Base-by-base conservation (phyloP, 2,329 filamentous ascomycete genomes). In the Delphinella strobiligena region DNA sequence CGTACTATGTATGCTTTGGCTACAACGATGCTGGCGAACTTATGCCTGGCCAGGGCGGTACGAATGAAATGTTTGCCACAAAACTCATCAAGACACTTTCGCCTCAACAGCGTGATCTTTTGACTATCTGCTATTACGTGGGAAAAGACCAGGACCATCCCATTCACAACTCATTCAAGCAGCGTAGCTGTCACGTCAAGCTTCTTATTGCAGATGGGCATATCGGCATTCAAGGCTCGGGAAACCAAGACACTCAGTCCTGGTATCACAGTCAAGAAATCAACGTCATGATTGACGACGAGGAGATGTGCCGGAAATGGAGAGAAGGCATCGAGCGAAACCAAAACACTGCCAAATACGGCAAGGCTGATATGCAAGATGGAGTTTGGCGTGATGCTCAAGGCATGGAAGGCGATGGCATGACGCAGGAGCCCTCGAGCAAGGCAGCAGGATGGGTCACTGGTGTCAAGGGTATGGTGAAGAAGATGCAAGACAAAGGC, bases 21-120 rank as follows among this genome's bases (percentile, higher is more conserved):
- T 89, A 89, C 61, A 88, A 88, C 46, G 83, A 88, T 47, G 64
- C 74, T 0, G 83, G 82, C 16, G 81, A 88, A 54, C 69, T 88
- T 22, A 72, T 89, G 0, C 82, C 83, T 0, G 72, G 75, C 43
- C 81, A 87, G 54, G 81, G 81, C 19, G 82, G 82, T 1, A 82
- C 77, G 12, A 87, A 87, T 52, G 81, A 87, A 45, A 78, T 80
- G 66, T 68, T 78, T 2, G 72, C 78, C 0, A 66, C 77, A 43
- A 61, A 68, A 5, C 63, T 88, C 3, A 73, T 80, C 56, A 57
- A 56, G 0, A 54, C 64, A 0, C 67, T 86, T 0, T 30, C 37
- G 11, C 49, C 63, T 0, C 52, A 64, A 1, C 68, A 69, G 1
- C 65, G 66, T 27, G 50, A 63, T 5, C 61, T 60, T 3, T 63